Evolutionary conservation across 2,329 filamentous ascomycete genomes (phyloP).

Genomic region (Erysiphe pulchra): DNA sequence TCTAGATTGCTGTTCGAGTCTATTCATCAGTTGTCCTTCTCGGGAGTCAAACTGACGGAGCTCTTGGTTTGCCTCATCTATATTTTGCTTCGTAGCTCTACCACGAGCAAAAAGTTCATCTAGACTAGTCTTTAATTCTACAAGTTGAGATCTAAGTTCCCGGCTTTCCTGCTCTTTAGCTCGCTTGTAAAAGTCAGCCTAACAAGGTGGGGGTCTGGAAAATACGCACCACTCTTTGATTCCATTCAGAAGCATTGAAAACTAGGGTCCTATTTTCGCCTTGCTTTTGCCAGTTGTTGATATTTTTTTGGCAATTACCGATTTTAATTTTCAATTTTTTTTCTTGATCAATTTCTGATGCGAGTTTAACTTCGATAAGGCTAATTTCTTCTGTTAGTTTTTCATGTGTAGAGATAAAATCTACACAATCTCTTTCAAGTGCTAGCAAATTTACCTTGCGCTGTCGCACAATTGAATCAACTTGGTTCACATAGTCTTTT

Average conservation of each 20-base stretch:
- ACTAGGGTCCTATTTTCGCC: constrained; percentile 34
- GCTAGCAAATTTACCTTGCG: constrained; percentile 27
- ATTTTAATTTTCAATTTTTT: constrained; percentile 24
- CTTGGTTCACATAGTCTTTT: constrained; percentile 32
- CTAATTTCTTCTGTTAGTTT: constrained; percentile 17
- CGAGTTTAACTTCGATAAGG: constrained; percentile 18
- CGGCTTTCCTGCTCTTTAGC: constrained; percentile 30
- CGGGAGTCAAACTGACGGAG: constrained; percentile 42
- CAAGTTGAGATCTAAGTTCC: constrained; percentile 20
- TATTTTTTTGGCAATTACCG: constrained; percentile 23
- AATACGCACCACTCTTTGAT: constrained; percentile 39
- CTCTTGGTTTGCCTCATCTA: constrained; percentile 19
- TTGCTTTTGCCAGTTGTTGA: constrained; percentile 37
- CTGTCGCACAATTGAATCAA: constrained; percentile 27
- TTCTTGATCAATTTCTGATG: constrained; percentile 25
- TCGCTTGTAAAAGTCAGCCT: constrained; percentile 16
- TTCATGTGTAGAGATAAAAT: constrained; percentile 18
- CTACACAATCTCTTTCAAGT: constrained; percentile 25
- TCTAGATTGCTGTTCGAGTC: constrained; percentile 30
- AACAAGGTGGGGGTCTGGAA: neutral
- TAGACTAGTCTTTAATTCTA: constrained; percentile 10
- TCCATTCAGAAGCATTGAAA: constrained; percentile 46
- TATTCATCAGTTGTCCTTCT: constrained; percentile 44
- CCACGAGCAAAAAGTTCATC: constrained; percentile 15
- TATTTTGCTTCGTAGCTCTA: constrained; percentile 16